Evolutionary conservation across 768 basidiomycete genomes (phyloP), one percentile per base, ranked within the genome.

Genomic region (Pulveroboletus frians): DNA sequence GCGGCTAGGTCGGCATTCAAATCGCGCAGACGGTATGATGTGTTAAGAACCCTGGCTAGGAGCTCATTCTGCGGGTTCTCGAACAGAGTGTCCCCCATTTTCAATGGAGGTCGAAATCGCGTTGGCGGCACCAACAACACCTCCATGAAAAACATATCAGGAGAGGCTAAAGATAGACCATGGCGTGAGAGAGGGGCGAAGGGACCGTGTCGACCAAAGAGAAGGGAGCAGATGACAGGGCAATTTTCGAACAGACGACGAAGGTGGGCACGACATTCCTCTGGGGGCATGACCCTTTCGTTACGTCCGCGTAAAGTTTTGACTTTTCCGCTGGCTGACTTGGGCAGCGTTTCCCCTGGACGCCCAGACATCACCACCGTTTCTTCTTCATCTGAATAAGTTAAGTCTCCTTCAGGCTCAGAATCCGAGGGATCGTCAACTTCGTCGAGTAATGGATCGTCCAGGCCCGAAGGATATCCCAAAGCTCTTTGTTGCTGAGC

Each of bases 81-180:
- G 68, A 98, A 97, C 0, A 96, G 75, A 38, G 83, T 85, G 47
- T 94, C 96, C 46, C 84, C 90, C 84, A 98, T 80, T 62, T 84
- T 87, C 3, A 91, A 79, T 3, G 96, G 88, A 4, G 96, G 96
- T 39, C 96, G 84, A 76, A 98, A 99, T 31, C 95, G 88, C 7
- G 92, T 95, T 14, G 96, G 96, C 14, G 93, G 79, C 17, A 98
- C 88, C 27, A 92, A 83, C 18, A 99, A 67, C 45, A 89, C 92
- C 30, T 94, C 89, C 73, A 97, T 74, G 76, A 99, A 99, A 70
- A 98, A 98, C 80, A 98, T 92, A 65, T 98, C 96, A 38, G 93
- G 87, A 27, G 83, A 85, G 9, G 86, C 86, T 27, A 79, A 68
- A 7, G 82, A 81, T 9, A 91, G 74, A 43, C 78, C 80, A 20